Conservation (phyloP, 106 monocot genomes). For the Dendrobium nobile region DNA sequence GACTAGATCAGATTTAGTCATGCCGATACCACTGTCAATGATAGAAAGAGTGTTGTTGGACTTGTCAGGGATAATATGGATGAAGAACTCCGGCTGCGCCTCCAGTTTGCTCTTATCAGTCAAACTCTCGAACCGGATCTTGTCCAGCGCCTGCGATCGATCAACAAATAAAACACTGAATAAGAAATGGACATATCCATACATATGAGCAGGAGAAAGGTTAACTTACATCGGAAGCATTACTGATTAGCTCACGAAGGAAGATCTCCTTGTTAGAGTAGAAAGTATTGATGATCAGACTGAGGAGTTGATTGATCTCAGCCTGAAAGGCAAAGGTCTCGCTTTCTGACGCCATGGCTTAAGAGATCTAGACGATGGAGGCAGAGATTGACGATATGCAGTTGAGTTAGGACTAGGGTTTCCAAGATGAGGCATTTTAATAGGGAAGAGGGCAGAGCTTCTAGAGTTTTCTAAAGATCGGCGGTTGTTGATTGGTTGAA, state of each 20-base stretch:
- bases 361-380: neutral
- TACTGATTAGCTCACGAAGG: conserved; percentile 70
- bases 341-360: conserved; percentile 27
- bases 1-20: conserved; percentile 71
- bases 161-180: neutral
- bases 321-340: conserved; percentile 83
- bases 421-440: neutral
- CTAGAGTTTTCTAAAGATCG: neutral
- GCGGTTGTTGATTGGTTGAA: no score
- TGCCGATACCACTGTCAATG: conserved; percentile 64
- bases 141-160: conserved; percentile 48
- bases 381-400: no score
- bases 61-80: conserved; percentile 73
- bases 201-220: neutral
- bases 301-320: conserved; percentile 76
- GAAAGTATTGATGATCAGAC: conserved; percentile 45
- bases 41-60: conserved; percentile 52
- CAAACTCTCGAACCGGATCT: conserved; percentile 68
- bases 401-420: neutral
- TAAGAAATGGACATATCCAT: neutral
- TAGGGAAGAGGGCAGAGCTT: neutral
- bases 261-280: conserved; percentile 69
- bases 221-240: conserved; percentile 57
- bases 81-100: conserved; percentile 74
- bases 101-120: conserved; percentile 81